Base-by-base conservation (phyloP, 768 basidiomycete species). In the Imleria badia region DNA sequence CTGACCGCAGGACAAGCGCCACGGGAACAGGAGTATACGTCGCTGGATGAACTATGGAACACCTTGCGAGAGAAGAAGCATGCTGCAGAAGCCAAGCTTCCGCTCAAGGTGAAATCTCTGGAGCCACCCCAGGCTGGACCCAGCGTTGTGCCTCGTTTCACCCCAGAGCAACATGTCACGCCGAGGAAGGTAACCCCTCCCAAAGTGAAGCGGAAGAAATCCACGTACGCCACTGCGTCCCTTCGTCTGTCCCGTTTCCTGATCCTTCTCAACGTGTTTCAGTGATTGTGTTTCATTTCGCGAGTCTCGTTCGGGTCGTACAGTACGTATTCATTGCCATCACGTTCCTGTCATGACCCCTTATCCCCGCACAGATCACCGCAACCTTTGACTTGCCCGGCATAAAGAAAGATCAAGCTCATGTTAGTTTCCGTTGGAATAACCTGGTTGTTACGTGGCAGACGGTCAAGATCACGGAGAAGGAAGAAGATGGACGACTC, bases 331-430 rank as follows among this genome's bases (percentile, higher is more conserved):
- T 42, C 54, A 34, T 30, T 56, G 38, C 26, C 29, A 51, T 50
- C 59, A 58, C 55, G 38, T 59, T 45, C 45, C 57, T 54, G 50
- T 40, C 29, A 58, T 51, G 35, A 20, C 20, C 58, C 60, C 58
- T 64, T 66, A 68, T 64, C 55, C 51, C 68, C 66, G 52, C 59
- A 26, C 52, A 84, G 65, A 79, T 87, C 44, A 83, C 83, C 22
- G 86, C 85, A 22, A 87, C 81, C 46, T 88, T 89, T 66, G 85
- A 89, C 55, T 73, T 91, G 62, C 78, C 78, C 3, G 85, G 86
- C 29, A 81, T 90, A 40, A 77, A 76, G 63, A 90, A 89, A 66
- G 80, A 88, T 54, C 83, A 90, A 56, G 81, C 89, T 51, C 87
- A 90, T 59, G 84, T 91, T 63, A 88, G 83, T 65, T 90, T 81